Conservation (phyloP, 106 monocot genomes). For the Triglochin maritima region DNA sequence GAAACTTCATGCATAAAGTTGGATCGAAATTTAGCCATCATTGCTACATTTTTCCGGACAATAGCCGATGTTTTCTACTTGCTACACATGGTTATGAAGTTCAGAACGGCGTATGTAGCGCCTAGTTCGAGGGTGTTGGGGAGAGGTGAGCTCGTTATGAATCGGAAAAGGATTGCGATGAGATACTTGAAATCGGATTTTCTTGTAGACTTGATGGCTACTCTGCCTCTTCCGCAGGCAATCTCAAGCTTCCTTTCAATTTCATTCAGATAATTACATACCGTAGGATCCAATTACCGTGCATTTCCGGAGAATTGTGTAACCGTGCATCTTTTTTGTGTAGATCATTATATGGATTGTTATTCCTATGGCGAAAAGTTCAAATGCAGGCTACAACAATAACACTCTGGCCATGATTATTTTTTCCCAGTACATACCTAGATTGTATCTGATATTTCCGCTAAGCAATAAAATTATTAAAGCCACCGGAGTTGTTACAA, state of each 20-base stretch:
- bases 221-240: conserved; percentile 91
- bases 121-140: conserved; percentile 84
- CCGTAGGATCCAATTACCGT: too few species aligned
- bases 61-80: conserved; percentile 39
- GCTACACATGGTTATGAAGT: conserved; percentile 68
- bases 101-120: conserved; percentile 73
- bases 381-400: conserved; percentile 41
- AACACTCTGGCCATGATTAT: conserved; percentile 63
- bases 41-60: conserved; percentile 9
- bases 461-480: conserved; percentile 70
- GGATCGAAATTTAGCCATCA: conserved; percentile 10
- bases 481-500: conserved; percentile 68
- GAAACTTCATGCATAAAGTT: conserved; percentile 12
- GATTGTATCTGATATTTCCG: conserved; percentile 88
- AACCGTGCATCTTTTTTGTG: conserved; percentile 1
- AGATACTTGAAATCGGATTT: conserved; percentile 70
- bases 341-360: conserved; percentile 82
- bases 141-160: conserved; percentile 77
- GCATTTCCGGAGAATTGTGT: too few species aligned
- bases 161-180: conserved; percentile 53
- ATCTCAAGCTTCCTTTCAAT: not conserved
- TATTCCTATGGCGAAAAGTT: conserved; percentile 50
- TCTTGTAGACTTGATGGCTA: conserved; percentile 52
- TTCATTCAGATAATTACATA: not conserved
- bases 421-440: conserved; percentile 71